Base-by-base conservation (phyloP, 371 early-diverging fungal species). In the Mortierella sp. region DNA sequence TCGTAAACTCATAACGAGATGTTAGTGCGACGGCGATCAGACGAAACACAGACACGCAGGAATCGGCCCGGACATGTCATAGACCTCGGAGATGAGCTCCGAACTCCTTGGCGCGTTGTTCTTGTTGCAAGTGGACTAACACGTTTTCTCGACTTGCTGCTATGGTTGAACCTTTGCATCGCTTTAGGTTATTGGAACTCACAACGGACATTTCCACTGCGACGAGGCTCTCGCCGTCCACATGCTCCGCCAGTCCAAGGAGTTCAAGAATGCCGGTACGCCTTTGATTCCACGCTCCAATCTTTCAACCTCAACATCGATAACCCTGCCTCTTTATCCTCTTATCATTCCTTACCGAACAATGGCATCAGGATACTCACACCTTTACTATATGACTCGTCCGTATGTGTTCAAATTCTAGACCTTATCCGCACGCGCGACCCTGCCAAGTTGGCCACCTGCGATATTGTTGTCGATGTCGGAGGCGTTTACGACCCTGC, bases 401-500 rank as follows among this genome's bases (percentile, higher is more conserved):
- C 43, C 43, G 2, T 26, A 4, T 21, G 43, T 4, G 53, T 72
- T 55, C 2, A 43, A 43, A 44, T 74, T 46, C 19, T 87, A 87
- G 88, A 89, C 40, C 88, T 99, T 43, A 90, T 97, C 50, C 94
- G 99, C 72, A 95, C 98, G 40, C 96, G 99, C 82, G 99, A 99
- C 82, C 89, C 95, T 2, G 91, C 89, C 13, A 91, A 95, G 48
- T 89, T 99, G 67, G 93, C 90, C 19, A 91, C 91, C 31, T 97
- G 96, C 76, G 97, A 97, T 81, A 93, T 98, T 75, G 96, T 99
- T 31, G 98, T 98, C 21, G 99, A 99, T 87, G 99, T 99, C 8
- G 99, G 99, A 61, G 98, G 97, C 69, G 96, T 94, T 31, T 99
- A 98, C 89, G 96, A 96, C 89, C 97, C 95, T 61, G 89, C 88